Evolutionary conservation across 1,284 basidiomycete species (phyloP), one percentile per base, ranked within the genome.

Genomic region (Sporisorium sorghi): DNA sequence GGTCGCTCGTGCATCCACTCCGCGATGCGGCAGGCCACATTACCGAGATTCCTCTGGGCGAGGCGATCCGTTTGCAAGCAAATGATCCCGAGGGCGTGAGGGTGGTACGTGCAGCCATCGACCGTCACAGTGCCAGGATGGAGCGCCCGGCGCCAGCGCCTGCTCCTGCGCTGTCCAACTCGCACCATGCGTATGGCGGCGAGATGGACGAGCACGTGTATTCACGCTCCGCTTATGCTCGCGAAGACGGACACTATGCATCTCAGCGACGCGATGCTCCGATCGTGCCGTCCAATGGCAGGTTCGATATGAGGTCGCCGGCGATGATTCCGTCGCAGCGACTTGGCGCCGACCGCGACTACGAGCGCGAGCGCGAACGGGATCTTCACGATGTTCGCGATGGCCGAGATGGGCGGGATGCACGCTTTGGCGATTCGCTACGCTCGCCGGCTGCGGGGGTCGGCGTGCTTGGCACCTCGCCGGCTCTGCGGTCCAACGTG

Each of bases 21-120:
- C 69, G 67, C 33, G 76, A 79, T 37, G 33, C 58, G 7, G 12
- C 49, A 10, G 73, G 70, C n/a, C 43, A 26, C 37, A 49, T 77
- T 21, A 52, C 67, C 42, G 78, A 81, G 54, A 28, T 81, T 11
- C 42, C 71, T 15, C 62, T 81, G 1, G 80, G 78, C 44, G 72
- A 58, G 42, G 58, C 44, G 26, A 78, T 83, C 40, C 57, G 68
- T n/a, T 44, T 80, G 48, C 58, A 72, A 9, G 47, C 68, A 7
- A 79, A 79, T 30, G 83, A 84, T 56, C 71, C 65, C 3, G 79
- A 83, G 33, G 83, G 83, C 12, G 64, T 66, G 15, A 62, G 59
- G 0, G 59, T 81, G n/a, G 73, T 82, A 30, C 53, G 60, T n/a
- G 55, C 59, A 15, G 69, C 68, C 15, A 52, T 68, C 9, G 64